Evolutionary conservation across 306 rosid species (phyloP).

Genomic region (Vicia faba): DNA sequence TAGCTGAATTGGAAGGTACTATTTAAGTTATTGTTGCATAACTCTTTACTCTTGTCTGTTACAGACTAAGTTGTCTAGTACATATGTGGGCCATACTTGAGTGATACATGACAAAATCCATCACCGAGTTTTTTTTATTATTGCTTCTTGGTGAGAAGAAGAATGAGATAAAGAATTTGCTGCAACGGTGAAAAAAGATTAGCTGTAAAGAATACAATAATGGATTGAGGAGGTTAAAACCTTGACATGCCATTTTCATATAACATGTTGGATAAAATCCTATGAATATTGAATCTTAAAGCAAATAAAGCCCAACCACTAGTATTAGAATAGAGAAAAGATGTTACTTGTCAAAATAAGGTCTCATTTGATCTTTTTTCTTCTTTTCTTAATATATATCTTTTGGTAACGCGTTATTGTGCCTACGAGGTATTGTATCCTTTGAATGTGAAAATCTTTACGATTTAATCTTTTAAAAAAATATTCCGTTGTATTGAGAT

Average conservation of each 20-base stretch:
- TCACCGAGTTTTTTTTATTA: constrained; percentile 13
- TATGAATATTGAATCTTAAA: constrained; percentile 16
- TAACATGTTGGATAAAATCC: constrained; percentile 14
- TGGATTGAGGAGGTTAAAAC: constrained; percentile 17
- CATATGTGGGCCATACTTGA: constrained; percentile 44
- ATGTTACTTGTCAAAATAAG: too few relatives aligned
- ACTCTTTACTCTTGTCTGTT: constrained; percentile 52
- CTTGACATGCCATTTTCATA: constrained; percentile 12
- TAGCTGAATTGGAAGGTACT: constrained; percentile 51
- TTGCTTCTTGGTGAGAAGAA: constrained; percentile 37
- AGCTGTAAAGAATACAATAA: constrained; percentile 31
- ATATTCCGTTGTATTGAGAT: too few relatives aligned
- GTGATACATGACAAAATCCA: constrained; percentile 42
- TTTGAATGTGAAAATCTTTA: too few relatives aligned
- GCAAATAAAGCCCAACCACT: constrained; percentile 23
- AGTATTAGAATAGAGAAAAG: not conserved
- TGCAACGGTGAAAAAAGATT: constrained; percentile 30
- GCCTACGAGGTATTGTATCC: too few relatives aligned
- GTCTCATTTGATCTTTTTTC: too few relatives aligned
- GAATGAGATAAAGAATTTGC: constrained; percentile 32
- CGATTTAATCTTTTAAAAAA: too few relatives aligned
- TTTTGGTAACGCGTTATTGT: too few relatives aligned
- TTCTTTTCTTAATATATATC: too few relatives aligned
- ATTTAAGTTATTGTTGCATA: constrained; percentile 43
- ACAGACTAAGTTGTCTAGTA: constrained; percentile 44